phyloP scores from a whole-genome alignment of 768 basidiomycete species.

The Macrocybe gigantea region DNA sequence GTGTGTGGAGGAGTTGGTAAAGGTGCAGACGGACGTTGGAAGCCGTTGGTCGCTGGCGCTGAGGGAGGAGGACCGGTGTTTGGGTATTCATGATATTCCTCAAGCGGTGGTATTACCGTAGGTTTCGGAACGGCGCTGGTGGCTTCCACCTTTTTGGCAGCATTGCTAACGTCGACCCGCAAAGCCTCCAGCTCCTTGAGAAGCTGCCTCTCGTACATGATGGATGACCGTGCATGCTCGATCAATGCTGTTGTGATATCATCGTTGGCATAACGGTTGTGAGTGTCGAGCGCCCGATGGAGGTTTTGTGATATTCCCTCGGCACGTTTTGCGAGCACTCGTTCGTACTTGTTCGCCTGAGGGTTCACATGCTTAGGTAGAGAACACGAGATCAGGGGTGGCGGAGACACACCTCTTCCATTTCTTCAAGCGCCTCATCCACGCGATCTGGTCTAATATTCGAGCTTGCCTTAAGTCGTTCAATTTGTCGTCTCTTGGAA shows the following conservation, averaged over 20 bases:
- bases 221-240: constrained; percentile 86
- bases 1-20: constrained; percentile 31
- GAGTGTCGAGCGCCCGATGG: constrained; percentile 77
- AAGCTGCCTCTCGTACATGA: constrained; percentile 88
- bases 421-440: constrained; percentile 87
- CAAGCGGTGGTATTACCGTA: constrained; percentile 53
- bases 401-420: constrained; percentile 66
- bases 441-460: constrained; percentile 83
- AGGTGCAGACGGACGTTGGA: constrained; percentile 20
- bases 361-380: constrained; percentile 6
- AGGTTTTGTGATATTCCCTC: constrained; percentile 93
- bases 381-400: not conserved
- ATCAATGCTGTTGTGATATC: constrained; percentile 88
- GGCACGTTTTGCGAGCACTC: constrained; percentile 76
- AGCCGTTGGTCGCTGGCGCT: constrained; percentile 26
- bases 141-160: constrained; percentile 53
- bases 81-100: constrained; percentile 44
- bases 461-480: constrained; percentile 78
- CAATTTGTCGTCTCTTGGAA: constrained; percentile 88
- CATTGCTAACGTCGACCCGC: constrained; percentile 64
- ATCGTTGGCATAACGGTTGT: constrained; percentile 84
- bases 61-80: constrained; percentile 22
- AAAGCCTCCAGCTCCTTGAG: constrained; percentile 86
- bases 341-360: constrained; percentile 89
- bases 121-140: constrained; percentile 55